A percentile compares a stretch with the other conserved stretches of the same genome.
Evolutionary conservation across 148 eudicot species (phyloP).

Genomic region (Tetragonia tetragonoides): DNA sequence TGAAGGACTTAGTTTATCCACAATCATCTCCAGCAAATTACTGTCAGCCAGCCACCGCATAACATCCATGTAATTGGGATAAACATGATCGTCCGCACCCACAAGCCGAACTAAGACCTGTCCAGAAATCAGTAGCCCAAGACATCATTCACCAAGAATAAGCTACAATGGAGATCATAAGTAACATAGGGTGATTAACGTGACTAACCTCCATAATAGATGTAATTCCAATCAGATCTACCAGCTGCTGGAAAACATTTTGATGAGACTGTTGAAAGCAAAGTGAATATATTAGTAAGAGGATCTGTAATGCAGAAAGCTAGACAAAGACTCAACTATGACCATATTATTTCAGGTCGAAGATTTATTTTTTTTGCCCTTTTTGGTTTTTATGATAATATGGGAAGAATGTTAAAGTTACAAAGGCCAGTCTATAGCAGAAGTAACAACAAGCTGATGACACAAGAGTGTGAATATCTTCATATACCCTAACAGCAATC

Average conservation of each 20-base stretch:
- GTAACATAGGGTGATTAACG: background rate
- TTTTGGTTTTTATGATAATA: background rate
- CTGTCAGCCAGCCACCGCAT: conserved; percentile 93
- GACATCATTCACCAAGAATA: conserved; percentile 7
- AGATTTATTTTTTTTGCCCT: background rate
- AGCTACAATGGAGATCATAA: background rate
- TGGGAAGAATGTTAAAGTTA: background rate
- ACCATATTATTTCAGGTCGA: background rate
- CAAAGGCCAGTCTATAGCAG: background rate
- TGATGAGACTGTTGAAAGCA: conserved; percentile 68
- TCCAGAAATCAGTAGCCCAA: conserved; percentile 4
- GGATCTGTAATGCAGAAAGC: background rate
- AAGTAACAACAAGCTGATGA: background rate
- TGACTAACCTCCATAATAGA: conserved; percentile 91
- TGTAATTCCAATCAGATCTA: conserved; percentile 95
- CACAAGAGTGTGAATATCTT: background rate
- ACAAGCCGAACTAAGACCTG: conserved; percentile 98
- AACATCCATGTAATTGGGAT: conserved; percentile 82
- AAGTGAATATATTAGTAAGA: conserved; percentile 8
- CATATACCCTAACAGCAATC: background rate
- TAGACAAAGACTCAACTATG: background rate
- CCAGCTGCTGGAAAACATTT: conserved; percentile 73
- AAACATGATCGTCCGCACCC: conserved; percentile 94
- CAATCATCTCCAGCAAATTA: conserved; percentile 94
- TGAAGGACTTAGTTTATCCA: conserved; percentile 76